Conservation (phyloP, 768 basidiomycete species). For the Hygrophoropsis aurantiaca region DNA sequence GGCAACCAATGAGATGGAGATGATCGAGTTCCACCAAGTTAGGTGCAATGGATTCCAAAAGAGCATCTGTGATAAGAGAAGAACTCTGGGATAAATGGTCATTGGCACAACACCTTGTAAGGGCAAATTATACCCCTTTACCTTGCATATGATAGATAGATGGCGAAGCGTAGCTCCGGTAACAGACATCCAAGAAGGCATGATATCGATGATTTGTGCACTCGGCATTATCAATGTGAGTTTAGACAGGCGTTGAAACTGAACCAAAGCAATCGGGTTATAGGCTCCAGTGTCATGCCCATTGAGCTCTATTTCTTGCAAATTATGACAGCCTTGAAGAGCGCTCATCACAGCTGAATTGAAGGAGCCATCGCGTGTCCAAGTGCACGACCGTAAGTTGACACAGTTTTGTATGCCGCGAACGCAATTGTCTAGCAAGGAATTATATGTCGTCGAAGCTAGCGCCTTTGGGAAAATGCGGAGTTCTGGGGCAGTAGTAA, state of each 20-base stretch:
- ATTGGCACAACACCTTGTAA: too few species aligned
- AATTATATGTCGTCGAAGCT: constrained; percentile 26
- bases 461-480: constrained; percentile 69
- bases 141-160: constrained; percentile 73
- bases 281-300: constrained; percentile 58
- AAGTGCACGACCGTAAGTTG: constrained; percentile 63
- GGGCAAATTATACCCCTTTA: constrained; percentile 20
- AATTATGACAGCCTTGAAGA: constrained; percentile 38
- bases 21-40: constrained; percentile 51
- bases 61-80: constrained; percentile 53
- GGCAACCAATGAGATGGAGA: constrained; percentile 65
- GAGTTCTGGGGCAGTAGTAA: constrained; percentile 47
- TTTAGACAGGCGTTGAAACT: constrained; percentile 51
- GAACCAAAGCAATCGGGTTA: constrained; percentile 47
- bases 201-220: constrained; percentile 43
- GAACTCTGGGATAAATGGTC: constrained; percentile 43
- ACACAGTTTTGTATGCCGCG: constrained; percentile 59
- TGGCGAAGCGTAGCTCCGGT: constrained; percentile 49
- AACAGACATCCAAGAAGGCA: constrained; percentile 50
- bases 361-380: constrained; percentile 80
- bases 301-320: constrained; percentile 70
- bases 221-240: constrained; percentile 80
- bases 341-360: constrained; percentile 57
- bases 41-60: constrained; percentile 51
- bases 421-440: constrained; percentile 40